Base-by-base conservation (phyloP, 2,329 filamentous ascomycete species). In the Colletotrichum noveboracense region DNA sequence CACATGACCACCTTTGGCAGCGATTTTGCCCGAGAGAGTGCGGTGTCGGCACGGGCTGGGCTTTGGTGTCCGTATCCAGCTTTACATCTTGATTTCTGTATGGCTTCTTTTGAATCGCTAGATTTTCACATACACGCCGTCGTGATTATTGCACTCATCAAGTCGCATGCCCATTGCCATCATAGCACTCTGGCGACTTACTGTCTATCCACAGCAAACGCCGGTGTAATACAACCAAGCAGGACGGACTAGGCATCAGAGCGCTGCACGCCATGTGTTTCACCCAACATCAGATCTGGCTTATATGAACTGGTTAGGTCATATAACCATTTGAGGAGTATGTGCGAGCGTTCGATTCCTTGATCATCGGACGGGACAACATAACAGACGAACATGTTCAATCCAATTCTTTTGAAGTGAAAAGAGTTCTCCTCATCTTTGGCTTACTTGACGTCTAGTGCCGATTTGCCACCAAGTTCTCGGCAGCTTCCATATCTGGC, bases 301-400 rank as follows among this genome's bases (percentile, higher is more conserved):
- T 12, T n/a, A 12, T 43, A 2, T 43, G 38, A n/a, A 43, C 7
- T 38, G 7, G 18, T 38, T 38, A 0, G 36, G 36, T 5, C 36
- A 16, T 18, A 5, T 5, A 9, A 0, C 16, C 36, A 38, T 43
- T 43, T n/a, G 2, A 6, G 16, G 16, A 0, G 36, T n/a, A 43
- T 43, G 5, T n/a, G 43, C 43, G 3, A 48, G 10, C 43, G 10
- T 48, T 13, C 10, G n/a, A 7, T 21, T 48, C 1, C 43, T 21
- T 48, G n/a, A 48, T 48, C 43, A 48, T 48, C n/a, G 21, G 43
- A 21, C 43, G n/a, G 43, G 43, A 21, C n/a, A 48, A 48, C 6
- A 7, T 13, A 21, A 21, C 43, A 48, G 43, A 21, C n/a, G 43
- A 48, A 48, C 43, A n/a, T 48, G 43, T 48, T 48, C n/a, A 0